These are phyloP conservation scores for Bassia scoparia DNA, from an alignment of 148 eudicot genomes.

Conservation along the genomic window DNA sequence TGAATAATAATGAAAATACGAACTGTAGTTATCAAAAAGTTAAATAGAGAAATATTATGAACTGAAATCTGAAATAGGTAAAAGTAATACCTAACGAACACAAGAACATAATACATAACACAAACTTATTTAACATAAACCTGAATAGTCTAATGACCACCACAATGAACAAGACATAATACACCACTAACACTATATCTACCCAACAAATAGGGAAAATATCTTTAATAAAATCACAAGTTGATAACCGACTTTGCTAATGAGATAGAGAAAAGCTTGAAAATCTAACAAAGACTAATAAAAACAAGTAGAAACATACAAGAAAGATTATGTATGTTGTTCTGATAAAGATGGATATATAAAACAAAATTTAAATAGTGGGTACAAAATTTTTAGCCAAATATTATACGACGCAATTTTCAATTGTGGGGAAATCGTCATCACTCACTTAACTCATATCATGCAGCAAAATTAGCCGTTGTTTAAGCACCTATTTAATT, in stretches of 20 bases:
- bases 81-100: no score
- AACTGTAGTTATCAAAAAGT: no score
- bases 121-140: no score
- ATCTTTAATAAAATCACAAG: not conserved
- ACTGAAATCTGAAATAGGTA: no score
- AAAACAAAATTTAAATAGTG: not conserved
- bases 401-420: slow-evolving; percentile 2
- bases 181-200: no score
- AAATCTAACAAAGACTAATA: not conserved
- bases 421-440: slow-evolving; percentile 11
- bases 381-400: not conserved
- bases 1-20: no score
- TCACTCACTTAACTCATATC: not conserved
- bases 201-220: no score
- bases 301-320: slow-evolving; percentile 5
- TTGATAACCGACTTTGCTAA: not conserved
- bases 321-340: not conserved
- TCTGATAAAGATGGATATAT: slow-evolving; percentile 2
- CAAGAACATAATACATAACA: no score
- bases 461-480: slow-evolving; percentile 15
- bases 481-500: not conserved
- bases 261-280: not conserved
- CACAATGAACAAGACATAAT: no score
- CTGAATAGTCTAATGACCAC: no score
- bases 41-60: no score